Percentiles rank a stretch among this genome's conserved stretches.
These are phyloP conservation scores for Aspergillus cristatus DNA, from an alignment of 495 filamentous ascomycete species.

Conservation along the genomic window DNA sequence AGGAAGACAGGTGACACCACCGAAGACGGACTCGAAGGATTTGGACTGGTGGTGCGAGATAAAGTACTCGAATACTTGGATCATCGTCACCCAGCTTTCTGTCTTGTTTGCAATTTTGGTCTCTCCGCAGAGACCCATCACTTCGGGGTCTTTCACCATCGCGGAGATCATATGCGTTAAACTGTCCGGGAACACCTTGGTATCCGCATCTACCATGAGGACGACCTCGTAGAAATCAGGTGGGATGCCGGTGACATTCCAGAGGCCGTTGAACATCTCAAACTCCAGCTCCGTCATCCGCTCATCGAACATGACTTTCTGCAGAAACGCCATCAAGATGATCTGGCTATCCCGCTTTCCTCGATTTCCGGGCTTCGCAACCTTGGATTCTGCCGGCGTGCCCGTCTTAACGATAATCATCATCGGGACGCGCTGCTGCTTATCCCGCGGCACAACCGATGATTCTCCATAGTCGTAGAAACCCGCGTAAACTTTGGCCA, in stretches of 20 bases:
- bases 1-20: slow-evolving; percentile 97
- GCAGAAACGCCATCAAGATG: slow-evolving; percentile 97
- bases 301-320: slow-evolving; percentile 99
- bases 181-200: slow-evolving; percentile 96
- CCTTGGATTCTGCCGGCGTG: slow-evolving; percentile 72
- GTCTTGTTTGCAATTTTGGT: slow-evolving; percentile 99
- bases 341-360: slow-evolving; percentile 99
- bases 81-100: slow-evolving; percentile 90
- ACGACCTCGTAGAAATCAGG: slow-evolving; percentile 96
- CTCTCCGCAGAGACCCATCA: slow-evolving; percentile 98
- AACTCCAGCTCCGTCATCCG: slow-evolving; percentile 99
- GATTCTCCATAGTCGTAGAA: slow-evolving; percentile 93
- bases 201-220: slow-evolving; percentile 99
- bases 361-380: slow-evolving; percentile 87
- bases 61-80: slow-evolving; percentile 99
- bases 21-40: slow-evolving; percentile 96
- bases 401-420: slow-evolving; percentile 95
- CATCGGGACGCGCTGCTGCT: slow-evolving; percentile 98
- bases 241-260: slow-evolving; percentile 95
- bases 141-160: slow-evolving; percentile 98
- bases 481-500: slow-evolving; percentile 96
- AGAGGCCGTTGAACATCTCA: slow-evolving; percentile 98
- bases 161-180: slow-evolving; percentile 97
- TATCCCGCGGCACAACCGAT: slow-evolving; percentile 69
- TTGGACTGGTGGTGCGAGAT: slow-evolving; percentile 96